A percentile compares a stretch with the other conserved stretches of the same genome.
Evolutionary conservation across 768 basidiomycete species (phyloP).

Genomic region (Naganishia vaughanmartiniae): DNA sequence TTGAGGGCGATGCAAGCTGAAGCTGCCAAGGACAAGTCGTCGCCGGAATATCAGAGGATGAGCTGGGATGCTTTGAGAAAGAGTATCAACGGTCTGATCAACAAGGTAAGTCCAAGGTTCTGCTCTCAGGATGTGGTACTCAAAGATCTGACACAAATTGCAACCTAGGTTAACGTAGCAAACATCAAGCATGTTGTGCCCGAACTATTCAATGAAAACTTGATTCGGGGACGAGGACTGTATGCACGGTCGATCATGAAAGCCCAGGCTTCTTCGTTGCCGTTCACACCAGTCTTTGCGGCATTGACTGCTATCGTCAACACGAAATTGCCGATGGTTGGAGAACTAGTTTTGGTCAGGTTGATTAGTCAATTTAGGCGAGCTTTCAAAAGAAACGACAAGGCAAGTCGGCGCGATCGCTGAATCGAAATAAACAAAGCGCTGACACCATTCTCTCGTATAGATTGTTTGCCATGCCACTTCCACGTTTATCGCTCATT

Average conservation of each 20-base stretch:
- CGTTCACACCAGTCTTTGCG: conserved; percentile 96
- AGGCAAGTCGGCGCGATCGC: conserved; percentile 59
- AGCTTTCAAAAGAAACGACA: conserved; percentile 95
- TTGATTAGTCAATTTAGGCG: conserved; percentile 92
- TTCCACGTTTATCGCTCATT: conserved; percentile 82
- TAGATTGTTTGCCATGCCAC: conserved; percentile 91
- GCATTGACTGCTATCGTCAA: conserved; percentile 92
- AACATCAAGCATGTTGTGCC: conserved; percentile 94
- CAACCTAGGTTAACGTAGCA: conserved; percentile 69
- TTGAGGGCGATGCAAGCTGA: conserved; percentile 84
- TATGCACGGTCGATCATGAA: conserved; percentile 96
- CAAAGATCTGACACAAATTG: not conserved
- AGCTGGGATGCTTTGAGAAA: conserved; percentile 98
- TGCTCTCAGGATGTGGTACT: not conserved
- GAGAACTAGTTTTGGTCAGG: conserved; percentile 81
- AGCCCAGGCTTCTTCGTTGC: conserved; percentile 92
- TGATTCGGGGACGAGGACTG: conserved; percentile 86
- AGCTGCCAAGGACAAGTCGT: conserved; percentile 74
- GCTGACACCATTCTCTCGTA: conserved; percentile 10
- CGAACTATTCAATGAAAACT: conserved; percentile 87
- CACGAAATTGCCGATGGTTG: conserved; percentile 93
- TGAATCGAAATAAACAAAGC: no score
- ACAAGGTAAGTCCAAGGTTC: conserved; percentile 59
- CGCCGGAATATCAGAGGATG: conserved; percentile 85
- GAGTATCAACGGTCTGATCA: conserved; percentile 98